Conservation (phyloP, 495 filamentous ascomycete genomes). For the Chaetomium cochliodes region DNA sequence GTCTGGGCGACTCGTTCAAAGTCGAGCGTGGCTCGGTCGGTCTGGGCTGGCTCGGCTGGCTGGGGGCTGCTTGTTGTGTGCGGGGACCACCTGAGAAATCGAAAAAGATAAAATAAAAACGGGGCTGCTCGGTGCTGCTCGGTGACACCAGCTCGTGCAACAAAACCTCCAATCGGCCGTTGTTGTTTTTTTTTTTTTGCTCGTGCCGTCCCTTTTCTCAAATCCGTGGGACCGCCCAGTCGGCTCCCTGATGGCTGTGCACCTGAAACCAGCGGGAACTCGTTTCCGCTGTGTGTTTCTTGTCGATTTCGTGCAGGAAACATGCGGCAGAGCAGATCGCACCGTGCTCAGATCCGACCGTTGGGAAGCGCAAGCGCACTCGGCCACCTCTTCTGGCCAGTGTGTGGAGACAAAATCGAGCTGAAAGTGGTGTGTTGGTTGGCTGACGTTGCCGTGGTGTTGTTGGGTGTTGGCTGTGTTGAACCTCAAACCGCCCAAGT, state of each 20-base stretch:
- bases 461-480: constrained; percentile 9
- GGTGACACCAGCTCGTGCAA: background rate
- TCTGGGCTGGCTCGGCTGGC: background rate
- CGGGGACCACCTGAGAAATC: background rate
- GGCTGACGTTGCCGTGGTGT: background rate
- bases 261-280: background rate
- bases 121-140: constrained; percentile 7
- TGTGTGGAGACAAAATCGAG: background rate
- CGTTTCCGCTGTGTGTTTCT: constrained; percentile 2
- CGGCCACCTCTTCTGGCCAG: background rate
- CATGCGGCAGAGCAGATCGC: constrained; percentile 3
- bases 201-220: background rate
- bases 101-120: background rate
- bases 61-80: background rate
- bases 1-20: no score
- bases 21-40: no score
- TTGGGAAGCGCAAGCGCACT: background rate
- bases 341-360: background rate
- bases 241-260: background rate
- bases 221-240: background rate
- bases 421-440: background rate
- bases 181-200: background rate
- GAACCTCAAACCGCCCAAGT: constrained; percentile 3
- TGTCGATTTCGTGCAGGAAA: constrained; percentile 8
- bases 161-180: background rate